Evolutionary conservation across 1,139 yeast genomes (phyloP), one percentile per base, ranked within the genome.

Genomic region (Meyerozyma sp.): DNA sequence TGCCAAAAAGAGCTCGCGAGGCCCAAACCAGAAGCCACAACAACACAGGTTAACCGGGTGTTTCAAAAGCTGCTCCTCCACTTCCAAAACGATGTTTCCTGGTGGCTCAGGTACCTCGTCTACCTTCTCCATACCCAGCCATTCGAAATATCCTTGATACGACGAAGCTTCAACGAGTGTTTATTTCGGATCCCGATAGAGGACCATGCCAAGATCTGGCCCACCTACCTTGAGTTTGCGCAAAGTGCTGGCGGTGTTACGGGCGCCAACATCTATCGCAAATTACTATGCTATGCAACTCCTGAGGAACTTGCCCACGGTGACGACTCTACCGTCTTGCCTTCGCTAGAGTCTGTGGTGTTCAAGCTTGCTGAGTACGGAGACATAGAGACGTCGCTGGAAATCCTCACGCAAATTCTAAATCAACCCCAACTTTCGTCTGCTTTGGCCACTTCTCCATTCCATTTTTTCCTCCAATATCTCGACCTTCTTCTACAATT

Each of bases 131-230:
- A 39, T 61, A 71, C 48, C 16, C 61, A 54, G 35, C 42, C 54
- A 8, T 50, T 63, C 30, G 70, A 75, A 47, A 61, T 81, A 1
- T 61, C 75, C 0, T 49, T 59, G 37, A 73, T 79, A 18, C 63
- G 88, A 44, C 57, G 62, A 9, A 65, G 68, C 4, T 80, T 85
- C 52, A 77, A 84, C 56, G 57, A 62, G 30, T 76, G 86, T 1
- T 62, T 89, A 9, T 68, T 68, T 44, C 54, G 64, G 5, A 53
- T 84, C 6, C 79, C 84, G 0, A 49, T 75, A 10, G 61, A 75
- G 0, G 77, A 77, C 29, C 95, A 86, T 57, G 61, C 61, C 7
- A 52, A 64, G 21, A 63, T 88, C 3, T 89, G 96, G 96, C 75
- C 76, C 0, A 44, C 70, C 25, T 82, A 73, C 53, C 53, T 82